A percentile compares a stretch with the other conserved stretches of the same genome.
phyloP scores from a whole-genome alignment of 2,329 filamentous ascomycete species.

The Pseudocercospora fijiensis region DNA sequence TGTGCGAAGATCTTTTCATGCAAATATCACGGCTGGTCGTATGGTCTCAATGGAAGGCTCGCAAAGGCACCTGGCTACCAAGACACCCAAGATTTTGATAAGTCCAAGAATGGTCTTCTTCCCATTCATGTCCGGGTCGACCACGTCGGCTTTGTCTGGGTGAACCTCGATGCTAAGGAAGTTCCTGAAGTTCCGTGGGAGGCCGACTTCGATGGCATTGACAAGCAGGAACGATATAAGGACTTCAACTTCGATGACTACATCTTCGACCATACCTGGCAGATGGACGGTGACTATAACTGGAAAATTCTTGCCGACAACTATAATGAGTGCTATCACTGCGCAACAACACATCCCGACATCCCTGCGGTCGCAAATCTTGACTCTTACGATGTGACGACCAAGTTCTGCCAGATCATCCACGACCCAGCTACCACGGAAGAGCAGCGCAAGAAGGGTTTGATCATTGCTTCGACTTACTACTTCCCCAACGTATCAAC shows the following conservation, averaged over 20 bases:
- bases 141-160: conserved; percentile 57
- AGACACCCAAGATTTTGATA: conserved; percentile 57
- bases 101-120: conserved; percentile 56
- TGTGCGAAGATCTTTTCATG: conserved; percentile 56
- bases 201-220: conserved; percentile 53
- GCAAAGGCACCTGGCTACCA: conserved; percentile 62
- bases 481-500: conserved; percentile 55
- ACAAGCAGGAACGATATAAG: conserved; percentile 48
- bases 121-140: conserved; percentile 57
- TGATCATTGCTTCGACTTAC: conserved; percentile 50
- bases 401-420: conserved; percentile 51
- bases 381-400: conserved; percentile 55
- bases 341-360: conserved; percentile 59
- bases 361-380: conserved; percentile 59
- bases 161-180: conserved; percentile 55
- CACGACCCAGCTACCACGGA: conserved; percentile 49
- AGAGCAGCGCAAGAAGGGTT: conserved; percentile 51
- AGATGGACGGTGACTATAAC: conserved; percentile 58
- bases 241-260: conserved; percentile 56
- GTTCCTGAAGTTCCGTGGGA: conserved; percentile 52
- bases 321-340: conserved; percentile 68
- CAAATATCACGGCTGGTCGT: conserved; percentile 64
- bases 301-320: conserved; percentile 64
- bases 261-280: conserved; percentile 58
- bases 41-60: conserved; percentile 57